These are phyloP conservation scores for Monosporascus sp. DNA, from an alignment of 2,329 filamentous ascomycete species.

Conservation along the genomic window DNA sequence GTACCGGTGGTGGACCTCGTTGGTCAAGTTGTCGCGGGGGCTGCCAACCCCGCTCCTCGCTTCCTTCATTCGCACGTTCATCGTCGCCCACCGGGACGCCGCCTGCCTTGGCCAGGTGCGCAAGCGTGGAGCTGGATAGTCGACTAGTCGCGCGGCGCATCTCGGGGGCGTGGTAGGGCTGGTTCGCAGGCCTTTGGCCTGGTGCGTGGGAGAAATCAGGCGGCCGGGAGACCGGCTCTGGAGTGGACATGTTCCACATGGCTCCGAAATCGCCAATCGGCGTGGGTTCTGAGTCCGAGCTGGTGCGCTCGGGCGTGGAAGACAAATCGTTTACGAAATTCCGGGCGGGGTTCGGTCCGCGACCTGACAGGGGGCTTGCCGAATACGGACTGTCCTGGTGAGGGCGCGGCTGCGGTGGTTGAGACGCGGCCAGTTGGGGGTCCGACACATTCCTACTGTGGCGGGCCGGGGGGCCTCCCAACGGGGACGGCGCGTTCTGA, in stretches of 20 bases:
- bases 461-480: slow-evolving; percentile 27
- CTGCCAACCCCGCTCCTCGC: slow-evolving; percentile 28
- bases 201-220: slow-evolving; percentile 76
- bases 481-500: slow-evolving; percentile 29
- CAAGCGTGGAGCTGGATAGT: slow-evolving; percentile 75
- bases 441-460: slow-evolving; percentile 47
- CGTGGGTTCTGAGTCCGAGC: slow-evolving; percentile 52
- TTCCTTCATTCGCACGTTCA: slow-evolving; percentile 22
- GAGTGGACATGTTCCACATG: slow-evolving; percentile 55
- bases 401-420: slow-evolving; percentile 19
- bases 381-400: slow-evolving; percentile 18
- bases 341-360: slow-evolving; percentile 31
- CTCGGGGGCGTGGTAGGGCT: slow-evolving; percentile 70
- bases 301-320: slow-evolving; percentile 46
- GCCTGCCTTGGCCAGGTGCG: slow-evolving; percentile 70
- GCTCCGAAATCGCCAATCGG: slow-evolving; percentile 48
- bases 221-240: slow-evolving; percentile 71
- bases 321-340: slow-evolving; percentile 39
- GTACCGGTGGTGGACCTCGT: slow-evolving; percentile 42
- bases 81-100: slow-evolving; percentile 39
- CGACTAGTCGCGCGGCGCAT: slow-evolving; percentile 76
- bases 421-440: slow-evolving; percentile 25
- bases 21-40: slow-evolving; percentile 28
- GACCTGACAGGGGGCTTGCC: slow-evolving; percentile 26
- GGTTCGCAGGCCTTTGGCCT: slow-evolving; percentile 61